Conservation (phyloP, 2,329 filamentous ascomycete genomes). For the Nemania bipapillata region DNA sequence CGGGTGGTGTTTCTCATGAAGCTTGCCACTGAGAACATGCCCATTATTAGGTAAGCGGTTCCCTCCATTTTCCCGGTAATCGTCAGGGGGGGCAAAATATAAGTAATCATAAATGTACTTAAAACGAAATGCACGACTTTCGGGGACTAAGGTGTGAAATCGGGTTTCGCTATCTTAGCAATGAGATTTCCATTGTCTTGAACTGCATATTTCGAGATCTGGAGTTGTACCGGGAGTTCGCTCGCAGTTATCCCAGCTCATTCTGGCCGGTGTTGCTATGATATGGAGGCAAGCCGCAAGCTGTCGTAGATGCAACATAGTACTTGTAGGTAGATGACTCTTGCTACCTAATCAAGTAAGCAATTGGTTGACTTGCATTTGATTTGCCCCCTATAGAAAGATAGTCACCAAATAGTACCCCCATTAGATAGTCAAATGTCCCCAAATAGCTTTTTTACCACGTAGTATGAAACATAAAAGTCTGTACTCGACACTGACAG, state of each 20-base stretch:
- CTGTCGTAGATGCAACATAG: background rate
- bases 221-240: background rate
- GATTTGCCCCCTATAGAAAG: background rate
- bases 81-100: background rate
- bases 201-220: background rate
- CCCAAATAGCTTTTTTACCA: background rate
- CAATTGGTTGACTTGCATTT: background rate
- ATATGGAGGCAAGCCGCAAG: background rate
- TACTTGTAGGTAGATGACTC: background rate
- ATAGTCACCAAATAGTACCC: background rate
- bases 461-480: no score
- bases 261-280: background rate
- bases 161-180: background rate
- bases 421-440: background rate
- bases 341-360: background rate
- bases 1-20: slow-evolving; percentile 22
- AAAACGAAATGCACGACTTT: background rate
- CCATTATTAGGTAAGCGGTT: background rate
- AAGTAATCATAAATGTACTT: background rate
- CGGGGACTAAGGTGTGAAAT: background rate
- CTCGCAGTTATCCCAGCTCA: background rate
- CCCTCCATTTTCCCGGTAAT: background rate
- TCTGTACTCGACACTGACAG: background rate
- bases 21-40: background rate
- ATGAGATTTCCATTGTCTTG: background rate